Percentiles rank a stretch among this genome's conserved stretches.
These are phyloP conservation scores for Ilex paraguariensis DNA, from an alignment of 305 asterid genomes.

Conservation along the genomic window DNA sequence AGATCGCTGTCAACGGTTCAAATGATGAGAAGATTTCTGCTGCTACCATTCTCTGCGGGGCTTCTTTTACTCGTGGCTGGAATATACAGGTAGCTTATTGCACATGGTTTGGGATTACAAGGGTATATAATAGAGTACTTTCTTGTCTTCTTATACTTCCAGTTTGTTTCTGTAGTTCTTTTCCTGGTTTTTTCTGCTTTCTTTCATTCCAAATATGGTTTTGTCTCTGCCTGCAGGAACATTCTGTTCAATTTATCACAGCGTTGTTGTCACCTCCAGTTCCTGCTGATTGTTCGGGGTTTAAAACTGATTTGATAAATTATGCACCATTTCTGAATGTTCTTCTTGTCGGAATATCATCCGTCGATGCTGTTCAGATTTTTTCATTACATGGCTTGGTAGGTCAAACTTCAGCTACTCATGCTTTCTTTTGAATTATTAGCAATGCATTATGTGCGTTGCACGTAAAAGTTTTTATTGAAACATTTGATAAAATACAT, in stretches of 20 bases:
- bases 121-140: neutral
- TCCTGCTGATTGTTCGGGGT: constrained; percentile 68
- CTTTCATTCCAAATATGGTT: constrained; percentile 1
- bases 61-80: constrained; percentile 98
- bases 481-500: too few species aligned
- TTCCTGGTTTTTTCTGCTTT: neutral
- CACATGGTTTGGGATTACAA: neutral
- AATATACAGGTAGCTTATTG: constrained; percentile 75
- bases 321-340: constrained; percentile 82
- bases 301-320: constrained; percentile 76
- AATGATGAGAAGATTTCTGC: constrained; percentile 96
- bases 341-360: constrained; percentile 76
- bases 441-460: too few species aligned
- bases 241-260: constrained; percentile 59
- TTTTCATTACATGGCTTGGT: constrained; percentile 96
- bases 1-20: constrained; percentile 82
- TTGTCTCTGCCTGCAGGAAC: constrained; percentile 58
- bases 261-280: constrained; percentile 78
- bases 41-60: constrained; percentile 87
- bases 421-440: neutral
- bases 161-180: neutral
- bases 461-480: too few species aligned
- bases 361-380: constrained; percentile 71
- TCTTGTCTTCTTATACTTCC: neutral
- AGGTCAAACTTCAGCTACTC: constrained; percentile 41